phyloP scores from a whole-genome alignment of 2,329 filamentous ascomycete genomes.

The Spiromastix sp. region DNA sequence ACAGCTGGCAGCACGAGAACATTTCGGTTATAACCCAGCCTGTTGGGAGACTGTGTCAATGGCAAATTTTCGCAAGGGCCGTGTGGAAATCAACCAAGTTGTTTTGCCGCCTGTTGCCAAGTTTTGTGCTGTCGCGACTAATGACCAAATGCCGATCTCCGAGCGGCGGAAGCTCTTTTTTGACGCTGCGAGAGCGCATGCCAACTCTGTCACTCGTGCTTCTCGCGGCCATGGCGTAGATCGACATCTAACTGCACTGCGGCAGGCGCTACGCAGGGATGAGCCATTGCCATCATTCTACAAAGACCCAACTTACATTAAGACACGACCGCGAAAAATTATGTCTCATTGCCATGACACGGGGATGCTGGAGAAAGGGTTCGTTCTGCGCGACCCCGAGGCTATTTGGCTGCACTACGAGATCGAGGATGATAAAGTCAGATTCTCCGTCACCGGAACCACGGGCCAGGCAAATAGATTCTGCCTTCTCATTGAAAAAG shows the following conservation, averaged over 20 bases:
- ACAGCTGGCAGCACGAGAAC: slow-evolving; percentile 5
- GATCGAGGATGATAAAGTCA: slow-evolving; percentile 1
- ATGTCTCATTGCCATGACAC: slow-evolving; percentile 5
- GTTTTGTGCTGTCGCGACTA: not conserved
- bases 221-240: slow-evolving; percentile 4
- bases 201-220: slow-evolving; percentile 2
- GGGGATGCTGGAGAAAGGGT: slow-evolving; percentile 1
- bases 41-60: not conserved
- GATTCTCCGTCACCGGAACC: no score
- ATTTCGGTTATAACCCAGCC: slow-evolving; percentile 3
- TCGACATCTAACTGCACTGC: slow-evolving; percentile 3
- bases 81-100: not conserved
- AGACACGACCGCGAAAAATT: slow-evolving; percentile 6
- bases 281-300: not conserved
- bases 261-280: not conserved
- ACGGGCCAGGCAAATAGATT: no score
- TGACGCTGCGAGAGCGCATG: slow-evolving; percentile 5
- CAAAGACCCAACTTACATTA: not conserved
- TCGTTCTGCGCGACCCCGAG: not conserved
- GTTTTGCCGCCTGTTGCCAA: not conserved
- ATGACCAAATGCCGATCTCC: slow-evolving; percentile 2
- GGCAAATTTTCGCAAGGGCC: not conserved
- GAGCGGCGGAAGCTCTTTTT: slow-evolving; percentile 2
- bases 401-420: slow-evolving; percentile 2
- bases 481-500: no score